A percentile compares a stretch with the other conserved stretches of the same genome.
phyloP scores from a whole-genome alignment of 371 early-diverging fungal genomes.

The Dinochytrium kinnereticum region DNA sequence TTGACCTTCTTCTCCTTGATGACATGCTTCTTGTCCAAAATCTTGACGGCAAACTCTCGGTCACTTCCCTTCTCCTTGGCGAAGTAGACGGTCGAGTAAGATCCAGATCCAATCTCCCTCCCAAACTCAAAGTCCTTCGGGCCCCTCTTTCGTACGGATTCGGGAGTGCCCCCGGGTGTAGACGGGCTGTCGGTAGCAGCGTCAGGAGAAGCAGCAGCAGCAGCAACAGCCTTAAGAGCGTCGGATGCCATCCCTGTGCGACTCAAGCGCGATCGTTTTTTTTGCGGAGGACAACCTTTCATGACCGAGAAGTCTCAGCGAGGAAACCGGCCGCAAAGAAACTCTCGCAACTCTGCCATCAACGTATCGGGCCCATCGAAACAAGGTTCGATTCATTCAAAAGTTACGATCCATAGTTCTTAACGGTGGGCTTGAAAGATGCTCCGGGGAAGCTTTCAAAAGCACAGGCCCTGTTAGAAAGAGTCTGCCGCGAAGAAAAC shows the following conservation, averaged over 20 bases:
- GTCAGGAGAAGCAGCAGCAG: too few species aligned
- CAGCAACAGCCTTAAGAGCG: too few species aligned
- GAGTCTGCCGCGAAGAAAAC: slow-evolving; percentile 26
- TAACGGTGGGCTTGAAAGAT: background rate
- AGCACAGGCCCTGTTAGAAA: background rate
- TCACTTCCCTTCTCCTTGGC: slow-evolving; percentile 39
- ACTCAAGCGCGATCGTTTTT: too few species aligned
- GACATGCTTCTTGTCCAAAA: slow-evolving; percentile 92
- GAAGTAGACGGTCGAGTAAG: slow-evolving; percentile 87
- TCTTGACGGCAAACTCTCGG: slow-evolving; percentile 87
- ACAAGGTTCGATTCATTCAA: background rate
- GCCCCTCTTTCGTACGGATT: slow-evolving; percentile 8
- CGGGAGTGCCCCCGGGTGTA: slow-evolving; percentile 3
- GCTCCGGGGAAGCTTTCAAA: background rate
- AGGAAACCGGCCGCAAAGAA: background rate
- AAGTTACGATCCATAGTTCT: too few species aligned
- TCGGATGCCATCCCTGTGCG: too few species aligned
- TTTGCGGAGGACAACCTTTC: too few species aligned
- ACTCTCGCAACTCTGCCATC: background rate
- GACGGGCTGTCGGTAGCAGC: background rate
- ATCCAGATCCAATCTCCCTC: slow-evolving; percentile 88
- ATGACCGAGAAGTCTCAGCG: background rate
- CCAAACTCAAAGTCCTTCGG: slow-evolving; percentile 85
- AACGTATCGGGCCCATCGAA: background rate
- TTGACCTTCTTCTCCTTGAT: slow-evolving; percentile 94